phyloP scores from a whole-genome alignment of 495 filamentous ascomycete genomes.

The Sordaria brevicollis region DNA sequence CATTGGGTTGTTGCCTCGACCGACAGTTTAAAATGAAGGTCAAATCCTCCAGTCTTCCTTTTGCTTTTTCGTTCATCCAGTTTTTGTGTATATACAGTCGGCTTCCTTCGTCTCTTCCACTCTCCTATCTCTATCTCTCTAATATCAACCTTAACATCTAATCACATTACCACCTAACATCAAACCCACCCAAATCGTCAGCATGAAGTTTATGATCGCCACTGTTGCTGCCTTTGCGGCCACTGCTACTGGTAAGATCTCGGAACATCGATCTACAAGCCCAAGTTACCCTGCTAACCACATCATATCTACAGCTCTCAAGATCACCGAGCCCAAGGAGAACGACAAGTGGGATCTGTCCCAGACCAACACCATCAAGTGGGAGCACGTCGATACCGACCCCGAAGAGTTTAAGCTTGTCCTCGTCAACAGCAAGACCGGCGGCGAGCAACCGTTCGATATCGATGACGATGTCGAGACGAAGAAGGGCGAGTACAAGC shows the following conservation, averaged over 20 bases:
- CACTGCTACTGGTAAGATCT: conserved; percentile 4
- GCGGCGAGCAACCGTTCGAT: not conserved
- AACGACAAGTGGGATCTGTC: conserved; percentile 7
- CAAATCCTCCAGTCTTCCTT: not conserved
- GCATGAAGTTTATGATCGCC: conserved; percentile 7
- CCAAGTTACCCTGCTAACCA: not conserved
- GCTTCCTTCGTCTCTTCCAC: not conserved
- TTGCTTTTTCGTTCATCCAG: not conserved
- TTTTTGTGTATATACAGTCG: not conserved
- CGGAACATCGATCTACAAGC: not conserved
- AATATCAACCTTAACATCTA: not conserved
- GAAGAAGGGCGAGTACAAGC: conserved; percentile 3
- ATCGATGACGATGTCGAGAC: conserved; percentile 9
- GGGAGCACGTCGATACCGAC: conserved; percentile 8
- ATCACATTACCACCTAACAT: not conserved
- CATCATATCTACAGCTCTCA: not conserved
- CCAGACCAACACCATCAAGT: conserved; percentile 12
- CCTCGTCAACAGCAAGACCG: conserved; percentile 9
- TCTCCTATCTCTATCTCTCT: not conserved
- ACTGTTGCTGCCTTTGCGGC: conserved; percentile 6
- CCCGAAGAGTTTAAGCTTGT: conserved; percentile 8
- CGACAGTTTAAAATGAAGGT: not conserved
- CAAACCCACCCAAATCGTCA: not conserved
- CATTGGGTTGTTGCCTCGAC: not conserved
- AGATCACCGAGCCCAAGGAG: not conserved